These are phyloP conservation scores for Eimeria necatrix DNA, from an alignment of 169 alveolate genomes.

Conservation along the genomic window DNA sequence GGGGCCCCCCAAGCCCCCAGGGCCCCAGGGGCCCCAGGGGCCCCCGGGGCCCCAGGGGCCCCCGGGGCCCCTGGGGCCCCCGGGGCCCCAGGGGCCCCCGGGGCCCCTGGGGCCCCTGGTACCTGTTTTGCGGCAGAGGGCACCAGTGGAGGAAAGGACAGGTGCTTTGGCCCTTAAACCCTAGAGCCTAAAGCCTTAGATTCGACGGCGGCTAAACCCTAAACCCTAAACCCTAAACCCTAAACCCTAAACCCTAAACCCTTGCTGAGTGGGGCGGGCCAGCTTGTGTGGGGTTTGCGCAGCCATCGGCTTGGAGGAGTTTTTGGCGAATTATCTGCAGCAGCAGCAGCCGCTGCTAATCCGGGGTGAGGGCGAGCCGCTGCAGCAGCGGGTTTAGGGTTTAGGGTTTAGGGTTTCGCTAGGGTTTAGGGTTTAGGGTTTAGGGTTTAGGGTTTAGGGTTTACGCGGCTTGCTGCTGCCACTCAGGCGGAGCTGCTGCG, in stretches of 20 bases:
- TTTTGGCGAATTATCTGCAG: conserved; percentile 16
- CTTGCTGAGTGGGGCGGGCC: no score
- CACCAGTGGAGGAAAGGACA: no score
- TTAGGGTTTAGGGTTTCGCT: background rate
- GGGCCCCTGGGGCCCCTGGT: no score
- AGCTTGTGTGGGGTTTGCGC: background rate
- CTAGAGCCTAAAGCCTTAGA: no score
- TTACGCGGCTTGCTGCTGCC: background rate
- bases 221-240: no score
- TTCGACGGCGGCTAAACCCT: no score
- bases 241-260: no score
- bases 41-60: background rate
- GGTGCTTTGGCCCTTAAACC: no score
- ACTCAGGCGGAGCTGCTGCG: background rate
- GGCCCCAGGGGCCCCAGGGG: background rate
- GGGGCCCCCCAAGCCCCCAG: conserved; percentile 28
- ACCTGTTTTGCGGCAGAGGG: no score
- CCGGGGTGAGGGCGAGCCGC: background rate
- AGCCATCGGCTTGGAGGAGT: conserved; percentile 8
- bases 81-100: no score
- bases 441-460: background rate
- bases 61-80: no score
- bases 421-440: conserved; percentile 31
- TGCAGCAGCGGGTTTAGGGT: conserved; percentile 42
- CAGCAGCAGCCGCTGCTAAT: conserved; percentile 7